phyloP scores from a whole-genome alignment of 768 basidiomycete genomes.

The Auriscalpium vulgare region DNA sequence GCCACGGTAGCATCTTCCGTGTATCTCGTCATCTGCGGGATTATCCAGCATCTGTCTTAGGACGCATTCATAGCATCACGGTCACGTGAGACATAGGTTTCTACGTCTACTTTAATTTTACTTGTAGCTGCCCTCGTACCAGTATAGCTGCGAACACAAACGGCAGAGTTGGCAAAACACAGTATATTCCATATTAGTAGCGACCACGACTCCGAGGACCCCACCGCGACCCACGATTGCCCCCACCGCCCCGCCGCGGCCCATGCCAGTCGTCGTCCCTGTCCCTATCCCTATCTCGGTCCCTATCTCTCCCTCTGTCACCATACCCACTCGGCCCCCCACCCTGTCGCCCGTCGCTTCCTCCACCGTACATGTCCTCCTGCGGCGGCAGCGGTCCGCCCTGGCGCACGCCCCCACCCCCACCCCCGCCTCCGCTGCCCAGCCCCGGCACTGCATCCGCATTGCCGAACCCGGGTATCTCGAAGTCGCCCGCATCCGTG shows the following conservation, averaged over 20 bases:
- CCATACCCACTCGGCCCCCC: neutral
- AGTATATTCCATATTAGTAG: neutral
- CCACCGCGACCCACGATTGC: constrained; percentile 18
- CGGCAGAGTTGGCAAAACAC: too few species aligned
- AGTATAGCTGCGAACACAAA: neutral
- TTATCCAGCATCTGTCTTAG: too few species aligned
- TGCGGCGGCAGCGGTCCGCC: constrained; percentile 38
- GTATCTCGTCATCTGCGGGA: too few species aligned
- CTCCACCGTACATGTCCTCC: constrained; percentile 40
- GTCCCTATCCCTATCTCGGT: constrained; percentile 23
- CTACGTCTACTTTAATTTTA: too few species aligned
- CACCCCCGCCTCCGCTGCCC: constrained; percentile 24
- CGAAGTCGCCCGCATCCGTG: constrained; percentile 42
- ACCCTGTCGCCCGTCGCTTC: constrained; percentile 22
- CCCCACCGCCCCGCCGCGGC: constrained; percentile 24
- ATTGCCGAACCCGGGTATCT: constrained; percentile 55
- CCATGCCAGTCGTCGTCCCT: constrained; percentile 28
- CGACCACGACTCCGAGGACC: constrained; percentile 4
- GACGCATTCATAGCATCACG: too few species aligned
- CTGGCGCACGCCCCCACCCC: constrained; percentile 17
- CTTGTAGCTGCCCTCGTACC: neutral
- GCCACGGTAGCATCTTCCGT: too few species aligned
- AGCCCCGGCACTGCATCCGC: constrained; percentile 24
- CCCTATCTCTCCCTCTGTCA: constrained; percentile 11
- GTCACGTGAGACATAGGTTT: neutral